These are phyloP conservation scores for Aspergillus sp. DNA, from an alignment of 2,329 filamentous ascomycete species.

Conservation along the genomic window DNA sequence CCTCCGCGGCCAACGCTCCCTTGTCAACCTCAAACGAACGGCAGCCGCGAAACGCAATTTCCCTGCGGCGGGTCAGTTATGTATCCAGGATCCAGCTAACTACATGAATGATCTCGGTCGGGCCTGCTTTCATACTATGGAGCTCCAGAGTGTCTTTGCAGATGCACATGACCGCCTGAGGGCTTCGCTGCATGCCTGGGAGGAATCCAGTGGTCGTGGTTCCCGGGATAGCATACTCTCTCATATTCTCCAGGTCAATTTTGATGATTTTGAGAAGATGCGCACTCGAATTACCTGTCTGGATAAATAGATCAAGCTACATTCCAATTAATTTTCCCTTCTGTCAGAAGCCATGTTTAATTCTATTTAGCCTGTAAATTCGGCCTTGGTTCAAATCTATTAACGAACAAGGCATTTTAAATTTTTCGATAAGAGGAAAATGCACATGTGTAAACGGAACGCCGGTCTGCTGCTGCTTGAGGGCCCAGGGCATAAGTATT, in stretches of 20 bases:
- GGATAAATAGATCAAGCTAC: no score
- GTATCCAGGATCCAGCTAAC: slow-evolving; percentile 57
- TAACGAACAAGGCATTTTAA: no score
- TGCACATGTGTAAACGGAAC: no score
- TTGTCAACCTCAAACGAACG: slow-evolving; percentile 28
- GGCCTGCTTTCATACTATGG: slow-evolving; percentile 44
- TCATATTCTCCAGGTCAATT: slow-evolving; percentile 23
- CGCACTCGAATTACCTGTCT: slow-evolving; percentile 2
- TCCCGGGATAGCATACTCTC: slow-evolving; percentile 17
- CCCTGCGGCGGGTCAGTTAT: slow-evolving; percentile 37
- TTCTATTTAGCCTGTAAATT: no score
- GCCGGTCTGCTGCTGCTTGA: no score
- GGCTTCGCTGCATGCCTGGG: slow-evolving; percentile 19
- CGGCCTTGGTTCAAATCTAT: no score
- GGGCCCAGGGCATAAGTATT: no score
- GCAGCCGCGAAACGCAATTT: slow-evolving; percentile 28
- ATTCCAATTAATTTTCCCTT: no score
- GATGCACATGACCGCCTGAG: slow-evolving; percentile 21
- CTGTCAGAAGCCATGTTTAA: no score
- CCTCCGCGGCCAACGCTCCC: slow-evolving; percentile 35
- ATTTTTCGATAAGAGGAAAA: no score
- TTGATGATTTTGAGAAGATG: slow-evolving; percentile 19
- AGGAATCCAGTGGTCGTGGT: slow-evolving; percentile 2
- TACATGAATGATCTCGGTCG: slow-evolving; percentile 54
- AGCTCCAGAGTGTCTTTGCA: slow-evolving; percentile 44